Conservation (phyloP, 73 alveolate species). For the Paramecium sexaurelia region DNA sequence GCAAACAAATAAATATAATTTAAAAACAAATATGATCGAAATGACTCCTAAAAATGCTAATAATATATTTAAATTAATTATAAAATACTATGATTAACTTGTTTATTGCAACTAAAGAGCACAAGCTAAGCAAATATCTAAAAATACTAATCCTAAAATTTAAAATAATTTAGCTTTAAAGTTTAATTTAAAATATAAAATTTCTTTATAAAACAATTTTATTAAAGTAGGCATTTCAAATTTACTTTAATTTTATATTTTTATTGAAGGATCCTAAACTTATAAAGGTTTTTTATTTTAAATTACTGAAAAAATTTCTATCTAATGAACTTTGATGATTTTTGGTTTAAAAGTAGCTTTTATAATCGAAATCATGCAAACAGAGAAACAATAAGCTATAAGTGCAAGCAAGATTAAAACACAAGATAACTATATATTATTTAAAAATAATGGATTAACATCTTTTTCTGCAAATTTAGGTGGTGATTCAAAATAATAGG, state of each 20-base stretch:
- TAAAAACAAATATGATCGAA: neutral
- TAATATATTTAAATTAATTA: neutral
- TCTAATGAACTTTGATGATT: neutral
- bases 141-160: neutral
- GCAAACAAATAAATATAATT: neutral
- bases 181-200: no score
- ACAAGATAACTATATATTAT: neutral
- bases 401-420: neutral
- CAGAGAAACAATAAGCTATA: neutral
- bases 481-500: constrained; percentile 5
- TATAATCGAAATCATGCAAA: neutral
- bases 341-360: neutral
- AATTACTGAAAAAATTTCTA: neutral
- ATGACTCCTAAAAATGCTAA: neutral
- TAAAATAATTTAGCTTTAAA: neutral
- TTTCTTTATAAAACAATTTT: neutral
- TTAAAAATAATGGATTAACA: neutral
- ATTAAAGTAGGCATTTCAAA: neutral
- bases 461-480: constrained; percentile 20
- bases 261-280: neutral
- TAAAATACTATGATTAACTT: neutral
- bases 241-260: neutral
- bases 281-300: neutral
- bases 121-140: neutral
- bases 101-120: neutral